phyloP scores from a whole-genome alignment of 2,329 filamentous ascomycete species.

The Coniella lustricola region DNA sequence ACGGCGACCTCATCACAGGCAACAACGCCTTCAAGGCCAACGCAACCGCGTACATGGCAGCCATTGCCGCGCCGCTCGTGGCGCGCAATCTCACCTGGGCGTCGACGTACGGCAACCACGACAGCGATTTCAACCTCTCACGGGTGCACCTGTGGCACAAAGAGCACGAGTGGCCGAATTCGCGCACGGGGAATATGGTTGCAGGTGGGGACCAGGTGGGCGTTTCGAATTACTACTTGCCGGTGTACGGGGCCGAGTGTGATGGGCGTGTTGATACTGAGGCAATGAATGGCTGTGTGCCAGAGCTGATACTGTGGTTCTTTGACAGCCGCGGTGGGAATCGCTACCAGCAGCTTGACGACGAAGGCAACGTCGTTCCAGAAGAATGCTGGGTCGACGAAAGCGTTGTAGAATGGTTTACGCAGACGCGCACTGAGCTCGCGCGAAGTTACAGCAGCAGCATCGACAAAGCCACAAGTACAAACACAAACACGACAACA shows the following conservation, averaged over 20 bases:
- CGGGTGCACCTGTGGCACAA: slow-evolving; percentile 23
- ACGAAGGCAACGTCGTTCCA: slow-evolving; percentile 17
- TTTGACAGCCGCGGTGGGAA: slow-evolving; percentile 50
- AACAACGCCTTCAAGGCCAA: slow-evolving; percentile 45
- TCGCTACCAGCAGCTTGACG: slow-evolving; percentile 26
- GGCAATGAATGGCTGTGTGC: slow-evolving; percentile 12
- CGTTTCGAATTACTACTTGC: slow-evolving; percentile 26
- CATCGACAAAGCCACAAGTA: too few species aligned
- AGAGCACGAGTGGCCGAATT: slow-evolving; percentile 20
- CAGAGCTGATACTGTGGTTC: slow-evolving; percentile 49
- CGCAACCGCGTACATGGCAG: slow-evolving; percentile 41
- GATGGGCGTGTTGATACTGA: background rate
- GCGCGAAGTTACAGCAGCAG: slow-evolving; percentile 19
- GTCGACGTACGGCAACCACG: slow-evolving; percentile 55
- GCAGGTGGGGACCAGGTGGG: slow-evolving; percentile 15
- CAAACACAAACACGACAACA: too few species aligned
- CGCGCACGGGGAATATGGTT: slow-evolving; percentile 22
- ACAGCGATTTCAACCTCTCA: slow-evolving; percentile 43
- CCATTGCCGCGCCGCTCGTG: slow-evolving; percentile 41
- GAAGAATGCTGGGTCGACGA: slow-evolving; percentile 36
- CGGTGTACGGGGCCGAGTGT: slow-evolving; percentile 22
- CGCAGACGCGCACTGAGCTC: slow-evolving; percentile 27
- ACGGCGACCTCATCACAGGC: slow-evolving; percentile 57
- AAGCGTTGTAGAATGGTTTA: slow-evolving; percentile 39
- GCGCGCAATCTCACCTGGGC: slow-evolving; percentile 42